These are phyloP conservation scores for Daucus carota DNA, from an alignment of 129 eudicot genomes.

Conservation along the genomic window DH1_v3.0 NC_030386.2:20824501-20825000, in stretches of 20 bases:
- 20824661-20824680: not conserved
- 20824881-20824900: not conserved
- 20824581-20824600: not conserved
- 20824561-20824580: not conserved
- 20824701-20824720: not conserved
- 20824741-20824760: not conserved
- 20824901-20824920: not conserved
- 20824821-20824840: not conserved
- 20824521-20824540: not conserved
- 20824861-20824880: not conserved
- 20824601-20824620: not conserved
- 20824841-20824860: not conserved
- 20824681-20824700: not conserved
- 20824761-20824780: not conserved
- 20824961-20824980: not conserved
- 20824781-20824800: not conserved
- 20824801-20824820: not conserved
- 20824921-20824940: not conserved
- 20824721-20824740: not conserved
- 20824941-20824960: not conserved
- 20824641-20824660: not conserved
- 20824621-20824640: not conserved
- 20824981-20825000: not conserved
- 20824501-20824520: not conserved
- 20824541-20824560: not conserved